Percentiles rank a stretch among this genome's conserved stretches.
phyloP scores from a whole-genome alignment of 306 rosid species.

The Fragaria ananassa region DNA sequence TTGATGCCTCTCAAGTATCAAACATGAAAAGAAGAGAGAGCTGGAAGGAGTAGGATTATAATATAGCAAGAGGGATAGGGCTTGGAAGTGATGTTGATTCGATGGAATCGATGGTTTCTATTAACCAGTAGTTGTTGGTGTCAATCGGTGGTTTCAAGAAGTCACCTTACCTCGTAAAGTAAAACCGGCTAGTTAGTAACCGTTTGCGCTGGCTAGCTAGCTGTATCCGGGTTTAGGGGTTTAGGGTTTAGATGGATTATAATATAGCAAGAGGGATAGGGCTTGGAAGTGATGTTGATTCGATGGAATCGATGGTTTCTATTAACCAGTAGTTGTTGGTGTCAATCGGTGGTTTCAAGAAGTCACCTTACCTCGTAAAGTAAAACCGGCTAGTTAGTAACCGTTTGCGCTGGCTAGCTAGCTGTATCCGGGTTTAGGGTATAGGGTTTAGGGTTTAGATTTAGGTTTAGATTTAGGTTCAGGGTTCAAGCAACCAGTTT shows the following conservation, averaged over 20 bases:
- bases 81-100: not conserved
- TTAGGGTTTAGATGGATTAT: not conserved
- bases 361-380: not conserved
- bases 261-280: not conserved
- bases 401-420: not conserved
- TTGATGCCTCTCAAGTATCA: not conserved
- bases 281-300: not conserved
- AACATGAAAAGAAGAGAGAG: slow-evolving; percentile 9
- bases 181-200: not conserved
- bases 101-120: not conserved
- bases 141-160: not conserved
- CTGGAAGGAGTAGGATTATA: not conserved
- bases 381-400: not conserved
- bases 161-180: not conserved
- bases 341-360: not conserved
- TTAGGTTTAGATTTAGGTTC: no score
- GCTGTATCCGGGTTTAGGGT: not conserved
- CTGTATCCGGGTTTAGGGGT: not conserved
- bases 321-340: not conserved
- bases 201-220: not conserved
- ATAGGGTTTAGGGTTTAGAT: no score
- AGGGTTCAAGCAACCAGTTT: not conserved
- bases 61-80: not conserved
- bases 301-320: not conserved
- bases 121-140: not conserved